Evolutionary conservation across 2,329 filamentous ascomycete genomes (phyloP).

Genomic region (Botrytis aclada): DNA sequence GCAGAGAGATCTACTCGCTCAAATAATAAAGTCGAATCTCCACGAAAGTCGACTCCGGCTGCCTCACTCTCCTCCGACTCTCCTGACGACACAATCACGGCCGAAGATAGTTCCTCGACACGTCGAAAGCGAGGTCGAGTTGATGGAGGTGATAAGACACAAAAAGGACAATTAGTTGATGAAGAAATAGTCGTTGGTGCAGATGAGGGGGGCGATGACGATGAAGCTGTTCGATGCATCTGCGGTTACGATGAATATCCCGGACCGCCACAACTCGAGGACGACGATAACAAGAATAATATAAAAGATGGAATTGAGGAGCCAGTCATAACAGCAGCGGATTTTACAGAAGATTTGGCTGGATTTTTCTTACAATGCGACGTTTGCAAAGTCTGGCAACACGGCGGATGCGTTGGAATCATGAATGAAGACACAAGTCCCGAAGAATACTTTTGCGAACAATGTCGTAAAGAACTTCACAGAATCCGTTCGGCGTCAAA

Average conservation of each 20-base stretch:
- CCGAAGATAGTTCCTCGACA: slow-evolving; percentile 66
- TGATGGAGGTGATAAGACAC: slow-evolving; percentile 35
- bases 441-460: slow-evolving; percentile 97
- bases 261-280: slow-evolving; percentile 62
- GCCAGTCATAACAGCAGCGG: slow-evolving; percentile 52
- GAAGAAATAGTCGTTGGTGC: slow-evolving; percentile 52
- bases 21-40: slow-evolving; percentile 69
- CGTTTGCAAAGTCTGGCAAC: slow-evolving; percentile 97
- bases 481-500: slow-evolving; percentile 75
- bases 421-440: slow-evolving; percentile 90
- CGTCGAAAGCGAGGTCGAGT: slow-evolving; percentile 71
- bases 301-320: slow-evolving; percentile 58
- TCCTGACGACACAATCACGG: slow-evolving; percentile 54
- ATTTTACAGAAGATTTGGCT: slow-evolving; percentile 71
- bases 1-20: slow-evolving; percentile 71
- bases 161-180: slow-evolving; percentile 50
- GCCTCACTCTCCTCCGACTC: slow-evolving; percentile 69
- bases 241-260: slow-evolving; percentile 95
- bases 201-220: slow-evolving; percentile 72
- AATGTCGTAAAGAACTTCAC: slow-evolving; percentile 89
- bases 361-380: slow-evolving; percentile 98
- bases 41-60: slow-evolving; percentile 71
- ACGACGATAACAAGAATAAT: slow-evolving; percentile 51
- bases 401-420: slow-evolving; percentile 95
- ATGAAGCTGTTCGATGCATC: slow-evolving; percentile 92